Evolutionary conservation across 2,329 filamentous ascomycete species (phyloP), one percentile per base, ranked within the genome.

Genomic region (Cladosporium oxysporum): DNA sequence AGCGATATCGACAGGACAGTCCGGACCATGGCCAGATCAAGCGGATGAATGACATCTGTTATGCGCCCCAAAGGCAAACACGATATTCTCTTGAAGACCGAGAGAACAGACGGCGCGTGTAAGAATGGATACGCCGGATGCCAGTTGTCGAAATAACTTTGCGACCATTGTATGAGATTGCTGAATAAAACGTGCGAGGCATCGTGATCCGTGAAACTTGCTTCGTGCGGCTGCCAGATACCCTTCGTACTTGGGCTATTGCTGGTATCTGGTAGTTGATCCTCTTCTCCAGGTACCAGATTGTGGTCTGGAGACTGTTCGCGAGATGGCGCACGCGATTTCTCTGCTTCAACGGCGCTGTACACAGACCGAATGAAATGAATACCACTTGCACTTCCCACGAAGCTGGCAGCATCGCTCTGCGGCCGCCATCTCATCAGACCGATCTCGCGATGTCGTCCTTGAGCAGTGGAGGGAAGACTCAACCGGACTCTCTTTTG

Each of bases 351-450:
- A 33, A 87, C 78, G 0, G 83, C 80, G 35, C 81, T 75, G 50
- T 85, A 85, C 1, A 87, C 85, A 23, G 82, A 82, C 6, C 83
- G 81, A 37, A 87, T 83, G 69, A 87, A 87, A 70, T 86, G 81
- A n/a, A 87, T 86, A 1, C 85, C 85, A 66, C 84, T 86, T 18
- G 83, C 83, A 60, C 84, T 86, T 4, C 85, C 85, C 5, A 87
- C 80, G 64, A 87, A 87, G 0, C 82, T 83, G 16, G 84, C 81
- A 3, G 81, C 81, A 26, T 79, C 82, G 33, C 80, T 77, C 31
- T 79, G 79, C 18, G 78, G 79, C 31, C 79, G 76, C 68, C 83
- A 81, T 66, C 84, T 80, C 83, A 87, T 86, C 64, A 85, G 73
- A 11, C 82, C 82, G 31, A 83, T 77, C 66, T 83, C 80, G 21